Percentiles rank a stretch among this genome's conserved stretches.
These are phyloP conservation scores for Monosporascus sp. DNA, from an alignment of 2,329 filamentous ascomycete genomes.

Conservation along the genomic window DNA sequence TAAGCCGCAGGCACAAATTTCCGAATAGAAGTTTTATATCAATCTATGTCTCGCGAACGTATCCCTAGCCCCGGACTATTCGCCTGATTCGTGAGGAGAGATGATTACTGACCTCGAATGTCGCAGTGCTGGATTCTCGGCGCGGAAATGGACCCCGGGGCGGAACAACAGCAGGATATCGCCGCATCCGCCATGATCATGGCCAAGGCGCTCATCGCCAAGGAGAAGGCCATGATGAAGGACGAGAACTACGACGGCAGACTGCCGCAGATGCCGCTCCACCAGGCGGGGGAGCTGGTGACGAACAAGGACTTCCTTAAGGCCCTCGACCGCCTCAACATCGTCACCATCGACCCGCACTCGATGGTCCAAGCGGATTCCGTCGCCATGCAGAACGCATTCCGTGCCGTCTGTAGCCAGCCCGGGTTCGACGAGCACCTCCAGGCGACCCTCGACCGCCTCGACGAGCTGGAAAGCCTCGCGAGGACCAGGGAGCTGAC, in stretches of 20 bases:
- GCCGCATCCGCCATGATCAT: slow-evolving; percentile 51
- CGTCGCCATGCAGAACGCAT: slow-evolving; percentile 54
- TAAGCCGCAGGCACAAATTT: too few species aligned
- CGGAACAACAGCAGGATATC: slow-evolving; percentile 59
- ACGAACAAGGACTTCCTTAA: slow-evolving; percentile 53
- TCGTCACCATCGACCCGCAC: slow-evolving; percentile 51
- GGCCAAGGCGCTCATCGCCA: slow-evolving; percentile 49
- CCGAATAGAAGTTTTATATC: too few species aligned
- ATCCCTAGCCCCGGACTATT: too few species aligned
- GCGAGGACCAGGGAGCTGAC: slow-evolving; percentile 50
- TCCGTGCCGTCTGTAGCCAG: slow-evolving; percentile 44
- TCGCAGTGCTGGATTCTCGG: slow-evolving; percentile 65
- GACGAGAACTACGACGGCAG: slow-evolving; percentile 30
- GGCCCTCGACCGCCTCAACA: slow-evolving; percentile 50
- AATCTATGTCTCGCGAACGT: too few species aligned
- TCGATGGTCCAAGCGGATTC: slow-evolving; percentile 51
- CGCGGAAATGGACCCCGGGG: slow-evolving; percentile 62
- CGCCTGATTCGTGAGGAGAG: too few species aligned
- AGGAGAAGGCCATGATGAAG: slow-evolving; percentile 30
- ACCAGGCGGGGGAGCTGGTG: slow-evolving; percentile 47
- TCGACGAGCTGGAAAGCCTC: slow-evolving; percentile 47
- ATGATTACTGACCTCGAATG: too few species aligned
- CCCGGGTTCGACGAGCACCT: slow-evolving; percentile 48
- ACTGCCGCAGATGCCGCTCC: slow-evolving; percentile 44
- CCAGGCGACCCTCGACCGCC: slow-evolving; percentile 46